Evolutionary conservation across 345 rosid genomes (phyloP), one percentile per base, ranked within the genome.

Genomic region (Eucalyptus lansdowneana): DNA sequence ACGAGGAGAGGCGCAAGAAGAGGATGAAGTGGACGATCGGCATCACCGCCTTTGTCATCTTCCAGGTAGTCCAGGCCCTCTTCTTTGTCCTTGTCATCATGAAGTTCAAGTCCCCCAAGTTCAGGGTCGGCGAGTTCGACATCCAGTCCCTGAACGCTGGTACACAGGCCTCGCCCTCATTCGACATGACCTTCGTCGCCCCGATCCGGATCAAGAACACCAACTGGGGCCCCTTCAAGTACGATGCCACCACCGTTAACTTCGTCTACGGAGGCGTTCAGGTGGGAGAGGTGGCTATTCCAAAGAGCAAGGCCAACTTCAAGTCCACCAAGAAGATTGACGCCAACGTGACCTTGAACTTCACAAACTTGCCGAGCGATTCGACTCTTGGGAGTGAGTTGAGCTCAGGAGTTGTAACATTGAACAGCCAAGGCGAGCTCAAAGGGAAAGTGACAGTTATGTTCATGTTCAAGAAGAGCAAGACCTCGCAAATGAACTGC

Each of bases 151-250:
- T 87, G 16, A 54, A 31, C 31, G 25, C 17, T 11, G 86, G 53
- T 11, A 15, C 45, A 17, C 86, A 76, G 45, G 22, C 86, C 62
- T n/a, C 89, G 2, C 88, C 92, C 22, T 91, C 90, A 3, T 91
- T 91, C 17, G 53, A 81, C 89, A n/a, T 87, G 88, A 51, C 47
- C 49, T 87, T 91, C 8, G 6, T 62, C 14, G 88, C 89, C 7
- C 89, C 90, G 4, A 87, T 91, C 69, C 86, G 86, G 81, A 86
- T 91, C 89, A 91, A 89, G 92, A 89, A 89, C 89, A 34, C 89
- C 80, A 91, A 91, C 86, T 90, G 88, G 87, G 89, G 91, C 29
- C 91, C 89, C n/a, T 90, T 81, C 86, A 90, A 90, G 86, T 91
- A 72, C 51, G 89, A 86, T 10, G 89, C 89, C 34, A n/a, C 89